Evolutionary conservation across 78 protist species (phyloP), one percentile per base, ranked within the genome.

Genomic region (Anaeramoeba flamelloides): DNA sequence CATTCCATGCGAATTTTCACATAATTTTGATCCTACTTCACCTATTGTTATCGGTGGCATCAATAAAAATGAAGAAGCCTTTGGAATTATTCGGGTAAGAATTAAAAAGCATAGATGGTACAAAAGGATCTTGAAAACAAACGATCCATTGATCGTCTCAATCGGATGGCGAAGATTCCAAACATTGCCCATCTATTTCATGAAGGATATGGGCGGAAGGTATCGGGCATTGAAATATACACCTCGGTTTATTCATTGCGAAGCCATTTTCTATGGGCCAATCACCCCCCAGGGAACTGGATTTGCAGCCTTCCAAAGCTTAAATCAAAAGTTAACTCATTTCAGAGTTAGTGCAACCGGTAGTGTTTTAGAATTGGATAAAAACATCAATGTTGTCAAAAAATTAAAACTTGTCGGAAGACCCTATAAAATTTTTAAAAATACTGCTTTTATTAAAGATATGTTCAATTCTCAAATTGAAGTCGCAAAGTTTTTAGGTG

Each of bases 121-220:
- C 85, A 74, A 77, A 36, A 82, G 83, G 81, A 86, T 92, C n/a
- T 87, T 96, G 80, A 97, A 97, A 90, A 89, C 90, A 1, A 79
- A 78, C 38, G 99, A 97, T 83, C 99, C 99, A 40, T 85, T 96
- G 33, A 78, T 94, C 74, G 4, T 97, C 26, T 90, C 95, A 3
- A 8, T 96, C 74, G 99, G 99, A 22, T 97, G 99, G 99, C 80
- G 99, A 2, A 86, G 97, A n/a, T 94, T 92, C 90, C 98, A 94
- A 79, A 74, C 85, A 2, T 30, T 92, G 81, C 90, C 90, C 12
- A 65, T 91, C 33, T 92, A 86, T 80, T 81, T 88, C 26, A 82
- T 83, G 76, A 78, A 83, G 77, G 98, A 93, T 84, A 84, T 83
- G 36, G 89, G 84, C 81, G 85, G 84, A 32, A 87, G 96, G 75